phyloP scores from a whole-genome alignment of 1,284 basidiomycete species.

The Cerrena zonata region DNA sequence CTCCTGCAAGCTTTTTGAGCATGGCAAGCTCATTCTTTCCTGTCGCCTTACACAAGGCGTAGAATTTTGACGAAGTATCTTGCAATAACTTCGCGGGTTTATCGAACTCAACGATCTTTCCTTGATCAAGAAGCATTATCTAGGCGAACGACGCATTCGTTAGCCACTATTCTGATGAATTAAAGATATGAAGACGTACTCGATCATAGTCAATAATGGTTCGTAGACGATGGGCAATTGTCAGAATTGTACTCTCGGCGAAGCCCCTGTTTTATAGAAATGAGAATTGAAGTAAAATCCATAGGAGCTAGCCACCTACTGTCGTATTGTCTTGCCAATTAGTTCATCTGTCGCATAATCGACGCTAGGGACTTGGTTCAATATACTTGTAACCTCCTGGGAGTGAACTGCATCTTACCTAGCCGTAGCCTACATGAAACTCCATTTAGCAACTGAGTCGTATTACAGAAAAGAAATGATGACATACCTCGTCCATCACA shows the following conservation, averaged over 20 bases:
- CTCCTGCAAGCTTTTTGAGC: conserved; percentile 62
- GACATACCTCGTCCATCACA: conserved; percentile 75
- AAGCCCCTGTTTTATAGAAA: conserved; percentile 38
- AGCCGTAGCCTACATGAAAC: conserved; percentile 51
- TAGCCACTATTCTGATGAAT: conserved; percentile 23
- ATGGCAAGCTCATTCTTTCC: conserved; percentile 75
- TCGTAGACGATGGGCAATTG: conserved; percentile 61
- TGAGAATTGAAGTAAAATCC: conserved; percentile 4
- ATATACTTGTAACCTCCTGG: not conserved
- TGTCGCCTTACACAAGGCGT: conserved; percentile 75
- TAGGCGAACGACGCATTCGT: conserved; percentile 73
- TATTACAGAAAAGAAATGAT: conserved; percentile 2
- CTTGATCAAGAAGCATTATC: conserved; percentile 86
- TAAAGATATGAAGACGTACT: conserved; percentile 29
- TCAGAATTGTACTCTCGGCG: conserved; percentile 49
- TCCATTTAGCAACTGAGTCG: not conserved
- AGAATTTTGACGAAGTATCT: conserved; percentile 64
- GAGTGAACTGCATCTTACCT: conserved; percentile 33
- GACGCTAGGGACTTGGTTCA: conserved; percentile 37
- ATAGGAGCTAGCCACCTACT: conserved; percentile 39
- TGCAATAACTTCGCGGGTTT: conserved; percentile 65
- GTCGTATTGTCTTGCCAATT: conserved; percentile 68
- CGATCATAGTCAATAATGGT: conserved; percentile 59
- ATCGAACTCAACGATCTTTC: conserved; percentile 79
- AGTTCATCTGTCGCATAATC: conserved; percentile 76